A percentile compares a stretch with the other conserved stretches of the same genome.
phyloP scores from a whole-genome alignment of 768 basidiomycete genomes.

The Tulasnella sp. region DNA sequence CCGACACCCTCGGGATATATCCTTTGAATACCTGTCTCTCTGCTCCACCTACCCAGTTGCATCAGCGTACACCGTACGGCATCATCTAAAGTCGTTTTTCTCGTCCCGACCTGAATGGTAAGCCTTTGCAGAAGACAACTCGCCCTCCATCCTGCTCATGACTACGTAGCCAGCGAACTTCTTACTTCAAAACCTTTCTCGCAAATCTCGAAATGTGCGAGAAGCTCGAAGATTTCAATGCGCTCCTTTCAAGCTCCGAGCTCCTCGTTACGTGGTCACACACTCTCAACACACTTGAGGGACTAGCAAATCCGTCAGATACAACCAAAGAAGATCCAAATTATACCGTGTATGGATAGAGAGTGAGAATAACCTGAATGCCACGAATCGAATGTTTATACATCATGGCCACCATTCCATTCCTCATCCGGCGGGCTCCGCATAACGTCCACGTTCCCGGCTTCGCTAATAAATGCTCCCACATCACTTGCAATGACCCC shows the following conservation, averaged over 20 bases:
- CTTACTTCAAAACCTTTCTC: constrained; percentile 35
- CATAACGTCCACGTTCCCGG: constrained; percentile 25
- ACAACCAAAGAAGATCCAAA: background rate
- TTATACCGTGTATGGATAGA: background rate
- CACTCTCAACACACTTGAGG: background rate
- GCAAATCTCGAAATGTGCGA: constrained; percentile 32
- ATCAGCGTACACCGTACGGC: constrained; percentile 39
- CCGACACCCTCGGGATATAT: constrained; percentile 52
- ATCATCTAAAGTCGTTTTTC: constrained; percentile 57
- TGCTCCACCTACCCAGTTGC: constrained; percentile 45
- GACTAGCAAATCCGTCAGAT: background rate
- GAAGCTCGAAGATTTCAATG: constrained; percentile 37
- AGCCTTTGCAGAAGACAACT: background rate
- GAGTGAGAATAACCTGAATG: background rate
- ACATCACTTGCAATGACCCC: constrained; percentile 28
- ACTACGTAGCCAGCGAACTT: background rate
- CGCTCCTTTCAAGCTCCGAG: constrained; percentile 35
- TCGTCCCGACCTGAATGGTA: constrained; percentile 26
- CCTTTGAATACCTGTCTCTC: constrained; percentile 55
- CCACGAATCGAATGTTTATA: background rate
- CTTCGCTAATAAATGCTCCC: constrained; percentile 25
- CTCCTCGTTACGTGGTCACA: constrained; percentile 9
- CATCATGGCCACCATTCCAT: constrained; percentile 8
- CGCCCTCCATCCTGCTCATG: background rate
- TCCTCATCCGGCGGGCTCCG: constrained; percentile 25